Evolutionary conservation across 2,329 filamentous ascomycete genomes (phyloP).

Genomic region (Talaromyces sp.): DNA sequence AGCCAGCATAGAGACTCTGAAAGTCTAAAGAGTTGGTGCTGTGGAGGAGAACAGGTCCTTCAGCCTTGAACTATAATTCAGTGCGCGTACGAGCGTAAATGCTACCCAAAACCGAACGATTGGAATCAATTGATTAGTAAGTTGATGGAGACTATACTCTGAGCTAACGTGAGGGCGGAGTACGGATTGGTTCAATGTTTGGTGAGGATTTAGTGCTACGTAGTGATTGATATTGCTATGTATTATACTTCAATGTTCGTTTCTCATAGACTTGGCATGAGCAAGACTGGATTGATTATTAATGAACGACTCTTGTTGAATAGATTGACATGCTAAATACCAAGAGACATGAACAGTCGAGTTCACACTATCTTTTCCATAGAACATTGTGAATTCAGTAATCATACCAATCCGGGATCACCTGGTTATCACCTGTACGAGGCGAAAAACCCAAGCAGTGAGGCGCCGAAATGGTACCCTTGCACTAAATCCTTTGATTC

Average conservation of each 20-base stretch:
- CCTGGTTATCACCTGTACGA: background rate
- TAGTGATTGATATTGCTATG: background rate
- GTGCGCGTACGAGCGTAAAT: background rate
- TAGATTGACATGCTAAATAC: too few species aligned
- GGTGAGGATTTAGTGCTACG: background rate
- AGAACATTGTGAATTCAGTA: background rate
- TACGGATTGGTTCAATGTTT: background rate
- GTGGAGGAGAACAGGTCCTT: background rate
- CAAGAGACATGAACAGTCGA: too few species aligned
- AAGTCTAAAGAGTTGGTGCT: too few species aligned
- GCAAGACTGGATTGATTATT: too few species aligned
- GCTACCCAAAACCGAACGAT: background rate
- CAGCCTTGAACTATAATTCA: background rate
- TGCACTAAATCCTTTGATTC: background rate
- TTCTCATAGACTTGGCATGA: too few species aligned
- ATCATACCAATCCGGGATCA: background rate
- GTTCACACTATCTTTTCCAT: background rate
- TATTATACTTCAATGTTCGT: background rate
- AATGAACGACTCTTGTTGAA: too few species aligned
- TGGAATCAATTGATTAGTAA: background rate
- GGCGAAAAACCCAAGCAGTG: background rate
- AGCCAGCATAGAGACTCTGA: too few species aligned
- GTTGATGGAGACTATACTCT: background rate
- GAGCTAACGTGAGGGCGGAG: background rate
- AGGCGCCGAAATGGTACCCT: background rate